Conservation (phyloP, 306 rosid species). For the Citrullus amarus region DNA sequence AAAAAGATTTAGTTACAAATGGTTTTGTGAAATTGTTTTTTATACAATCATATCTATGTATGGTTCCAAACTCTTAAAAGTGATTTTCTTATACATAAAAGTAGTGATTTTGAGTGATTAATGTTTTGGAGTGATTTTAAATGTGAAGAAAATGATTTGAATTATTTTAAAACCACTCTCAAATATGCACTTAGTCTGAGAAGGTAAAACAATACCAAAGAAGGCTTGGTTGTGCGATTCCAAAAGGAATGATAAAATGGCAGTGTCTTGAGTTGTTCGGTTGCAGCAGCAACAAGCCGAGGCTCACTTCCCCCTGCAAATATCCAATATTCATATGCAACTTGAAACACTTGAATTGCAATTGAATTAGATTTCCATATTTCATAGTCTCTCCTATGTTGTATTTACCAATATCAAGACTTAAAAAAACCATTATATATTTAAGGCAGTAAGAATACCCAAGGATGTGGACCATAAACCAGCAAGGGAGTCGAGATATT, state of each 20-base stretch:
- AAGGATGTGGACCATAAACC: slow-evolving; percentile 90
- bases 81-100: no score
- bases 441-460: slow-evolving; percentile 19
- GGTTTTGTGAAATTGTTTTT: no score
- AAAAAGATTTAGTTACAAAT: no score
- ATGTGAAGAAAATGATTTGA: no score
- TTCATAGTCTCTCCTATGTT: neutral
- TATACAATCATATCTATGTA: no score
- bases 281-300: slow-evolving; percentile 83
- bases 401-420: neutral
- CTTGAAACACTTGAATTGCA: neutral
- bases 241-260: slow-evolving; percentile 99
- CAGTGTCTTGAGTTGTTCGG: slow-evolving; percentile 63
- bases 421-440: neutral
- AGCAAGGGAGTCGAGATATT: slow-evolving; percentile 88
- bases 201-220: slow-evolving; percentile 51
- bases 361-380: neutral
- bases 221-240: slow-evolving; percentile 92
- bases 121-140: neutral
- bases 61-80: no score
- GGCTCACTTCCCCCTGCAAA: slow-evolving; percentile 80
- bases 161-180: no score
- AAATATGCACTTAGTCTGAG: neutral
- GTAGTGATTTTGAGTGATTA: neutral
- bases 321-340: neutral